phyloP scores from a whole-genome alignment of 75 land plant species.

The Adiantum capillusveneris region DNA sequence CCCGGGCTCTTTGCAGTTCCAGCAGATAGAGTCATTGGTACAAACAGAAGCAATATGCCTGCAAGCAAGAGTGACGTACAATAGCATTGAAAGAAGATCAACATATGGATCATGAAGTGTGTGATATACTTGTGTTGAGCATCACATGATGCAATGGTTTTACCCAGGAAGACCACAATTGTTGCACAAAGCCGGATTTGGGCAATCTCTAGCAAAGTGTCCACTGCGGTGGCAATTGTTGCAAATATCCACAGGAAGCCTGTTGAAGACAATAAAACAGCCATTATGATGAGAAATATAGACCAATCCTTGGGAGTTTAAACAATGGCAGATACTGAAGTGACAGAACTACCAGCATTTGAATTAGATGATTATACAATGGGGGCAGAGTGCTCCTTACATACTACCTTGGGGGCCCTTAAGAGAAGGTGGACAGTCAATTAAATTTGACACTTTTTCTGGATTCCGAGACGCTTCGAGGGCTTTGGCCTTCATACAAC shows the following conservation, averaged over 20 bases:
- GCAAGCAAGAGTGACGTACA: constrained; percentile 2
- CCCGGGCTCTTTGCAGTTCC: constrained; percentile 64
- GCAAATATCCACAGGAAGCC: constrained; percentile 26
- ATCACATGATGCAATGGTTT: not conserved
- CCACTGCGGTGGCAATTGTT: constrained; percentile 62
- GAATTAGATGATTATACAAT: too few species aligned
- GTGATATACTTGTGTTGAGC: not conserved
- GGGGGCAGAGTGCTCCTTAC: too few species aligned
- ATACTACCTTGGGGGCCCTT: too few species aligned
- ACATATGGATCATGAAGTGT: not conserved
- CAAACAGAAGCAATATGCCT: constrained; percentile 93
- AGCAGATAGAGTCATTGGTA: constrained; percentile 37
- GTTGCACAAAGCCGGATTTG: constrained; percentile 54
- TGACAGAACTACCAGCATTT: too few species aligned
- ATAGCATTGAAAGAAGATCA: not conserved
- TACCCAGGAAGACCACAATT: constrained; percentile 70
- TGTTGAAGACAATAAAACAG: constrained; percentile 8
- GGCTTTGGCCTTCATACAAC: too few species aligned
- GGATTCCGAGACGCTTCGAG: too few species aligned
- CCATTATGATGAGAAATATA: not conserved
- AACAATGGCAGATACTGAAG: too few species aligned
- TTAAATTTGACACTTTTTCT: too few species aligned
- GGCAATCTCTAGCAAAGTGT: constrained; percentile 66
- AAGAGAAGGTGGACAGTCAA: too few species aligned
- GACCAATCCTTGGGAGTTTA: not conserved